Evolutionary conservation across 805 yeast species (phyloP), one percentile per base, ranked within the genome.

Genomic region (Starmera pachycereana): DNA sequence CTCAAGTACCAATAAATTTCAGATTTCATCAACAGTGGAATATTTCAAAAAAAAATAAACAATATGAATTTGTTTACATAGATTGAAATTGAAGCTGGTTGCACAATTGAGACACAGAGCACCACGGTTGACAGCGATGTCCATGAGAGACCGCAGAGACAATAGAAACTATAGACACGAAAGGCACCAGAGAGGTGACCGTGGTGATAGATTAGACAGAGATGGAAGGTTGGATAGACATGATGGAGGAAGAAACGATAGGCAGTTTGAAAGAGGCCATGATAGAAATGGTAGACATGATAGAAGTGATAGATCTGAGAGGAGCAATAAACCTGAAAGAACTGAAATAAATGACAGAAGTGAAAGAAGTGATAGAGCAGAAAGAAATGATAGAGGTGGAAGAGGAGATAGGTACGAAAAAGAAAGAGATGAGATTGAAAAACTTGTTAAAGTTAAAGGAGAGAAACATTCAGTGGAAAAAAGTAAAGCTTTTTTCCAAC

Each of bases 201-300:
- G 27, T 6, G 27, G 27, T 22, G 37, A 40, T 18, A 12, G 37
- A 12, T 14, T 25, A 14, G 37, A 37, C 18, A 42, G 42, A 25
- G 38, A 31, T 16, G 14, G 40, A 8, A 40, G 36, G 3, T 28
- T 42, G 25, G 36, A 12, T 12, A 27, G 13, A 12, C 4, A 28
- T 14, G 35, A 29, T 13, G 8, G 36, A 8, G 36, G 32, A 11
- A 33, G 37, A 30, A 22, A 40, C 33, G 30, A 37, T 19, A 29
- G 40, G 31, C 36, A 12, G 14, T n/a, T 32, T 25, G 27, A 35
- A 35, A 27, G 44, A 41, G 36, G 36, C 12, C 13, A 42, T 11
- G 28, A 35, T 37, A 22, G 42, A 19, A 39, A 36, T 28, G 35
- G 41, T 13, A 39, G 30, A 28, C 13, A 41, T 12, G 41, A 37